phyloP scores from a whole-genome alignment of 2,329 filamentous ascomycete genomes.

The Alternaria viburni region DNA sequence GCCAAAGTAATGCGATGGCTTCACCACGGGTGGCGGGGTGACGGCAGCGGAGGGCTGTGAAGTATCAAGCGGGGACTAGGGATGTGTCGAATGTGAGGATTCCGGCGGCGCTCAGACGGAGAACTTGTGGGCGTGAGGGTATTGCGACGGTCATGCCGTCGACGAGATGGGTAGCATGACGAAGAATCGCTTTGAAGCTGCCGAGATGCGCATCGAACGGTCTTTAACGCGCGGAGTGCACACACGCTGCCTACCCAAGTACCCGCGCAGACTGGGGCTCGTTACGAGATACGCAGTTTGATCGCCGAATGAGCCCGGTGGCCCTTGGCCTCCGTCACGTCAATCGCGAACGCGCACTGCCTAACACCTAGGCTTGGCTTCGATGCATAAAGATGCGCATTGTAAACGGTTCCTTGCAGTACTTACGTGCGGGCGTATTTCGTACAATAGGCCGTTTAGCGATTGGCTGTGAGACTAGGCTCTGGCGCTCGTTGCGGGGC shows the following conservation, averaged over 20 bases:
- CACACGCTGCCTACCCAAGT: neutral
- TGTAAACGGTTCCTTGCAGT: neutral
- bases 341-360: neutral
- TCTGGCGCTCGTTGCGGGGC: neutral
- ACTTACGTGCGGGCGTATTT: neutral
- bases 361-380: neutral
- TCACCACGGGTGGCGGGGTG: neutral
- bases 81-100: neutral
- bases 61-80: neutral
- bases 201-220: neutral
- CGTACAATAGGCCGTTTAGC: neutral
- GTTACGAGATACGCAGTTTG: neutral
- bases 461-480: too few species aligned
- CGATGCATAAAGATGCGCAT: neutral
- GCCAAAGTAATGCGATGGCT: neutral
- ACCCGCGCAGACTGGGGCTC: neutral
- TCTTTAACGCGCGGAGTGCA: neutral
- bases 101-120: neutral
- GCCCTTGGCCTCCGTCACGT: neutral
- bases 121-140: too few species aligned
- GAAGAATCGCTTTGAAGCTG: neutral
- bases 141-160: neutral
- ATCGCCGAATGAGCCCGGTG: neutral
- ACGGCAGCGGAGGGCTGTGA: neutral
- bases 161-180: fast-evolving